These are phyloP conservation scores for Misopates orontium DNA, from an alignment of 257 asterid species.

Conservation along the genomic window DNA sequence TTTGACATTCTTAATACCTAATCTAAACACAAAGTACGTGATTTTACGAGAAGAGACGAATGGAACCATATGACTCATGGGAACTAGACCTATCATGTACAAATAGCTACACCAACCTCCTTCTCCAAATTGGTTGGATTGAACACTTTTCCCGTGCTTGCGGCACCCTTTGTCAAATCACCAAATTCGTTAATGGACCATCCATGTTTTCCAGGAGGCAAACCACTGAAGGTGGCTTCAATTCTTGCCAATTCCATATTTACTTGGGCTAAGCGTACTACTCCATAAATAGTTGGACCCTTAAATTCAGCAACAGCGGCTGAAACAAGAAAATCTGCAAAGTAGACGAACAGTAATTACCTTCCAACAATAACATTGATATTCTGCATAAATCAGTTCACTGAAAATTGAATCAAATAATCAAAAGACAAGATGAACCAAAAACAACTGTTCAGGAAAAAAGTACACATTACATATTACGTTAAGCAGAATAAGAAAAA, in stretches of 20 bases:
- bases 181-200: slow-evolving; percentile 95
- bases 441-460: too few species aligned
- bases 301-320: slow-evolving; percentile 95
- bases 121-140: slow-evolving; percentile 46
- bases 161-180: slow-evolving; percentile 83
- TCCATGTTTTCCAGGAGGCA: slow-evolving; percentile 80
- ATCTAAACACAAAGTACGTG: too few species aligned
- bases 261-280: slow-evolving; percentile 92
- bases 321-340: slow-evolving; percentile 36
- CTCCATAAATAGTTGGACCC: slow-evolving; percentile 80
- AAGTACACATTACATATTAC: too few species aligned
- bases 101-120: slow-evolving; percentile 33
- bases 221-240: slow-evolving; percentile 90
- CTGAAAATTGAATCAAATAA: too few species aligned
- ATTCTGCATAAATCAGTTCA: too few species aligned
- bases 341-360: too few species aligned
- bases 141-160: slow-evolving; percentile 85
- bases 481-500: too few species aligned
- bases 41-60: too few species aligned
- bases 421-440: too few species aligned
- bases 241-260: slow-evolving; percentile 80
- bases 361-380: too few species aligned
- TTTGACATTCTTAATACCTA: too few species aligned
- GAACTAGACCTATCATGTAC: too few species aligned
- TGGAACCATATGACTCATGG: neutral